Evolutionary conservation across 208 protist genomes (phyloP).

Genomic region (Leishmania braziliensis): DNA sequence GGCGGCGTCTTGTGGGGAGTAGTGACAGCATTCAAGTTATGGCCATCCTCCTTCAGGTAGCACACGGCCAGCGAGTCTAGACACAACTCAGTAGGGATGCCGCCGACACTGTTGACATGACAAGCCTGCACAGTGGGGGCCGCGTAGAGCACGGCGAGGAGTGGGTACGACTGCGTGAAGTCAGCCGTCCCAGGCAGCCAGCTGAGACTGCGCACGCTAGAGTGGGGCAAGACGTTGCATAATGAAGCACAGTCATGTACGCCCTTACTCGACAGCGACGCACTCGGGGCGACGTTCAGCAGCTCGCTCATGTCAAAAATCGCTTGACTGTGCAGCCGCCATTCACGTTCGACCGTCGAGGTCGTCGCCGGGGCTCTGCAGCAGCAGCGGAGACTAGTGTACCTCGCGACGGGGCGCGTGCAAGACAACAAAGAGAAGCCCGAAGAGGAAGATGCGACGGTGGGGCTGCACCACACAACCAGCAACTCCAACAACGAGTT

Average conservation of each 20-base stretch:
- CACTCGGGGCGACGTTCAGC: neutral
- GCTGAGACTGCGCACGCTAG: constrained; percentile 29
- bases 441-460: neutral
- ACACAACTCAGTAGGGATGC: neutral
- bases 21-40: neutral
- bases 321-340: constrained; percentile 7
- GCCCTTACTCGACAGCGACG: neutral
- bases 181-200: constrained; percentile 47
- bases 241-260: neutral
- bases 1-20: neutral
- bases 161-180: constrained; percentile 30
- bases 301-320: constrained; percentile 16
- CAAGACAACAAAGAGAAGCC: neutral
- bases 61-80: constrained; percentile 29
- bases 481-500: constrained; percentile 4
- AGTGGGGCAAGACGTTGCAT: neutral
- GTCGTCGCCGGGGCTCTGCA: neutral
- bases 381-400: neutral
- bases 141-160: constrained; percentile 45
- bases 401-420: neutral
- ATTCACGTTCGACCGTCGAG: neutral
- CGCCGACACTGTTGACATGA: neutral
- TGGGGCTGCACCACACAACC: constrained; percentile 9
- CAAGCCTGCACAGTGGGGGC: neutral
- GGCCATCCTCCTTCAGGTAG: constrained; percentile 8